Conservation (phyloP, 805 yeast genomes). For the Ogataea thermomethanolica region DNA sequence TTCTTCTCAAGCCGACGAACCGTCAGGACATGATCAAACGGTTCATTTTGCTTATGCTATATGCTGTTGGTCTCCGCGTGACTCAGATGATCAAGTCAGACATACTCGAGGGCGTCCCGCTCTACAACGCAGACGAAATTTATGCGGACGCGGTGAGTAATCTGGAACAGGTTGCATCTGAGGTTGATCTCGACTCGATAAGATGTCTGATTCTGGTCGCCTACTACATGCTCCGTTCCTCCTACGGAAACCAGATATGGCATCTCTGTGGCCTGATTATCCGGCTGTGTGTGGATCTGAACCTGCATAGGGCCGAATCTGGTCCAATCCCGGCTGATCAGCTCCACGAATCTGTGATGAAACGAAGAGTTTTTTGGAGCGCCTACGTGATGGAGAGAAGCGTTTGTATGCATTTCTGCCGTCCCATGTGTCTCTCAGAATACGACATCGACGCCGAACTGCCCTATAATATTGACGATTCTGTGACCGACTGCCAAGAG, state of each 20-base stretch:
- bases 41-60: slow-evolving; percentile 16
- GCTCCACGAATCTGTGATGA: slow-evolving; percentile 18
- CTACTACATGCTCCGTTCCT: slow-evolving; percentile 18
- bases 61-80: slow-evolving; percentile 21
- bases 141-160: slow-evolving; percentile 15
- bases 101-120: slow-evolving; percentile 1
- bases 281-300: slow-evolving; percentile 22
- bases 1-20: slow-evolving; percentile 3
- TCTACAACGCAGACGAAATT: slow-evolving; percentile 11
- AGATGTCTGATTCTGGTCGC: slow-evolving; percentile 15
- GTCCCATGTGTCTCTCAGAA: slow-evolving; percentile 47
- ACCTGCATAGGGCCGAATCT: slow-evolving; percentile 18
- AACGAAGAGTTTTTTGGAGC: slow-evolving; percentile 43
- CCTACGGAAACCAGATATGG: slow-evolving; percentile 22
- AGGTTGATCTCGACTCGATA: slow-evolving; percentile 18
- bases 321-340: slow-evolving; percentile 10
- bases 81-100: slow-evolving; percentile 11
- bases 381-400: slow-evolving; percentile 47
- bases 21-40: slow-evolving; percentile 13
- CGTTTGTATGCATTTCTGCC: slow-evolving; percentile 46
- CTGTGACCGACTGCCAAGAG: slow-evolving; percentile 16
- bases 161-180: slow-evolving; percentile 11
- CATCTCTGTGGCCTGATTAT: slow-evolving; percentile 19
- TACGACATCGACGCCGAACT: slow-evolving; percentile 46
- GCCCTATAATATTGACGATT: slow-evolving; percentile 31